Evolutionary conservation across 106 monocot genomes (phyloP).

Genomic region (Amphibolis antarctica): DNA sequence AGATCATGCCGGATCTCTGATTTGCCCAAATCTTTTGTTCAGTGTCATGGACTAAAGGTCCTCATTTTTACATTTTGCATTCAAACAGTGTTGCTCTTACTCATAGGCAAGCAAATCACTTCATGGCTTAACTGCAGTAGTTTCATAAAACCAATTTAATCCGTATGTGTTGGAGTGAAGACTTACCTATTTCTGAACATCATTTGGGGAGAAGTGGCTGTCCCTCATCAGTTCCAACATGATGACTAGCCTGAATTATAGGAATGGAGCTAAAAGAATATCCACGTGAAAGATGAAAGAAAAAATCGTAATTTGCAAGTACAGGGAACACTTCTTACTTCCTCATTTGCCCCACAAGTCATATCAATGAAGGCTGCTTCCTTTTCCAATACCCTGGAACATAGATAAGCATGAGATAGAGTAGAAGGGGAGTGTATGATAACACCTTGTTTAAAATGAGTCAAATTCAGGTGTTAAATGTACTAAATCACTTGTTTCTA

Average conservation of each 20-base stretch:
- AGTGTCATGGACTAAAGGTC: too few species aligned
- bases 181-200: not conserved
- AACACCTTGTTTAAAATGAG: too few species aligned
- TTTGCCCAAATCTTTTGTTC: too few species aligned
- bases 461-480: too few species aligned
- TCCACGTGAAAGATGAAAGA: not conserved
- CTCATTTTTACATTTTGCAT: too few species aligned
- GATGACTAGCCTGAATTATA: constrained; percentile 52
- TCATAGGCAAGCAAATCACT: too few species aligned
- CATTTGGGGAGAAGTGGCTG: constrained; percentile 64
- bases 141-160: not conserved
- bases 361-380: constrained; percentile 55
- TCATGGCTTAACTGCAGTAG: too few species aligned
- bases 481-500: too few species aligned
- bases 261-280: not conserved
- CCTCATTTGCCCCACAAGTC: constrained; percentile 41
- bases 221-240: constrained; percentile 40
- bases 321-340: constrained; percentile 25
- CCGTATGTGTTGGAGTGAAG: not conserved
- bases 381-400: constrained; percentile 67
- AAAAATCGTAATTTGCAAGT: too few species aligned
- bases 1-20: too few species aligned
- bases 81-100: too few species aligned
- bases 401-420: not conserved
- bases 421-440: too few species aligned